A percentile compares a stretch with the other conserved stretches of the same genome.
Evolutionary conservation across 768 basidiomycete genomes (phyloP).

Genomic region (Boletus sp.): DNA sequence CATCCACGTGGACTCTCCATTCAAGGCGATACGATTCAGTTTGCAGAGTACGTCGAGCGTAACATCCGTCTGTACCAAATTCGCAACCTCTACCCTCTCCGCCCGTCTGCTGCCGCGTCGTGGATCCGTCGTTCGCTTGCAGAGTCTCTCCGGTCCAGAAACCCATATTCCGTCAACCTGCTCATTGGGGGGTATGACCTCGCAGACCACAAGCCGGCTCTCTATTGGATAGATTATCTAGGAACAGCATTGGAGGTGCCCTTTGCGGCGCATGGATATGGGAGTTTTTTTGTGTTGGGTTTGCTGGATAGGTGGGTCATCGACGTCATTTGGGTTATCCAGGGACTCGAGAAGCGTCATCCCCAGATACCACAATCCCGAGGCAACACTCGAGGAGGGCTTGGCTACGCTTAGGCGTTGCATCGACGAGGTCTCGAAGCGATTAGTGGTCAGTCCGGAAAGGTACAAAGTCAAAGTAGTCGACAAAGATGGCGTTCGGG

Average conservation of each 20-base stretch:
- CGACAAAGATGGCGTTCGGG: slow-evolving; percentile 86
- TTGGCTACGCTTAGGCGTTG: slow-evolving; percentile 80
- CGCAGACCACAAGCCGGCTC: slow-evolving; percentile 62
- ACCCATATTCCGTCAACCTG: slow-evolving; percentile 88
- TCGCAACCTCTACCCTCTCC: slow-evolving; percentile 84
- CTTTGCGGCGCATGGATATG: slow-evolving; percentile 95
- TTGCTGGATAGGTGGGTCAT: slow-evolving; percentile 77
- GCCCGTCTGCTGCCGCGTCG: slow-evolving; percentile 86
- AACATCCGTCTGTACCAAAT: slow-evolving; percentile 97
- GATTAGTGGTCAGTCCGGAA: slow-evolving; percentile 74
- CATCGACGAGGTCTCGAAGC: slow-evolving; percentile 83
- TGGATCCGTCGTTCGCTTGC: slow-evolving; percentile 94
- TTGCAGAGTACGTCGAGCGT: slow-evolving; percentile 93
- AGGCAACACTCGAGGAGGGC: slow-evolving; percentile 81
- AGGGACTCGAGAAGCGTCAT: neutral
- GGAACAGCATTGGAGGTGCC: slow-evolving; percentile 88
- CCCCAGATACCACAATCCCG: slow-evolving; percentile 84
- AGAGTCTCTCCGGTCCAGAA: slow-evolving; percentile 80
- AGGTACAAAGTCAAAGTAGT: slow-evolving; percentile 89
- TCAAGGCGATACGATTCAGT: slow-evolving; percentile 91
- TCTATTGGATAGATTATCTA: slow-evolving; percentile 97
- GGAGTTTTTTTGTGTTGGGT: slow-evolving; percentile 86
- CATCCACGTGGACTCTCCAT: neutral
- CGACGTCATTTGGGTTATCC: neutral
- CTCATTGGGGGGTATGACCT: slow-evolving; percentile 92